Percentiles rank a stretch among this genome's conserved stretches.
phyloP scores from a whole-genome alignment of 2,329 filamentous ascomycete genomes.

The Westerdykella sp. region DNA sequence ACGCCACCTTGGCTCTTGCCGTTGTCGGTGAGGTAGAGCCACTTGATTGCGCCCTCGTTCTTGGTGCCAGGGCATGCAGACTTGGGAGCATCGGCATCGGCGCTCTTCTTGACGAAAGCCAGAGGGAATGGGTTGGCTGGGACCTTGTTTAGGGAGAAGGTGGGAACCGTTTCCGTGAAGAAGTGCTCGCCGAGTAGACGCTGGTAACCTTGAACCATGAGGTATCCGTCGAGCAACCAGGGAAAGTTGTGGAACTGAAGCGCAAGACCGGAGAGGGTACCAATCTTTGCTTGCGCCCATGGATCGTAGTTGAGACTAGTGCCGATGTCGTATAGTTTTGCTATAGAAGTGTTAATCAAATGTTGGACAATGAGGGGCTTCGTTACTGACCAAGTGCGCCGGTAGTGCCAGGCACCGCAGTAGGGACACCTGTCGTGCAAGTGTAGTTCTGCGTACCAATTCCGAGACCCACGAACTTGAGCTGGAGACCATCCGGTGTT shows the following conservation, averaged over 20 bases:
- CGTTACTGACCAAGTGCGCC: constrained; percentile 27
- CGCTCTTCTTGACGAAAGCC: constrained; percentile 43
- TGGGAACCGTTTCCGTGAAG: constrained; percentile 54
- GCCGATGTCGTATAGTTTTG: constrained; percentile 34
- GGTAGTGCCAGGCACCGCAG: constrained; percentile 25
- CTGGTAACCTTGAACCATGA: constrained; percentile 25
- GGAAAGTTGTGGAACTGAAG: constrained; percentile 22
- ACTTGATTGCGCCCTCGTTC: constrained; percentile 39
- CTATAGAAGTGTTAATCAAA: constrained; percentile 15
- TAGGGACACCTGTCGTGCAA: constrained; percentile 29
- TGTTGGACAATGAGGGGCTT: neutral
- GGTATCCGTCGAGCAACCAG: constrained; percentile 18
- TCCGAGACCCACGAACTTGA: constrained; percentile 45
- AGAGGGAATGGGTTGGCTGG: constrained; percentile 39
- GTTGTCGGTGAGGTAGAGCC: constrained; percentile 42
- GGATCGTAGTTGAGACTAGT: constrained; percentile 24
- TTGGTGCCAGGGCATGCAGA: constrained; percentile 34
- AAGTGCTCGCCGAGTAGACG: constrained; percentile 58
- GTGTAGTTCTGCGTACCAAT: constrained; percentile 51
- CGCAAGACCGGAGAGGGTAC: constrained; percentile 27
- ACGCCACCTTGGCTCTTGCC: constrained; percentile 36
- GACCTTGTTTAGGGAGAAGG: constrained; percentile 50
- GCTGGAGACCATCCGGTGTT: constrained; percentile 21
- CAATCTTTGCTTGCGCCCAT: constrained; percentile 28
- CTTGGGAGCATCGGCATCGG: constrained; percentile 48